A percentile compares a stretch with the other conserved stretches of the same genome.
Conservation (phyloP, 345 rosid species). For the Populus davidiana region DNA sequence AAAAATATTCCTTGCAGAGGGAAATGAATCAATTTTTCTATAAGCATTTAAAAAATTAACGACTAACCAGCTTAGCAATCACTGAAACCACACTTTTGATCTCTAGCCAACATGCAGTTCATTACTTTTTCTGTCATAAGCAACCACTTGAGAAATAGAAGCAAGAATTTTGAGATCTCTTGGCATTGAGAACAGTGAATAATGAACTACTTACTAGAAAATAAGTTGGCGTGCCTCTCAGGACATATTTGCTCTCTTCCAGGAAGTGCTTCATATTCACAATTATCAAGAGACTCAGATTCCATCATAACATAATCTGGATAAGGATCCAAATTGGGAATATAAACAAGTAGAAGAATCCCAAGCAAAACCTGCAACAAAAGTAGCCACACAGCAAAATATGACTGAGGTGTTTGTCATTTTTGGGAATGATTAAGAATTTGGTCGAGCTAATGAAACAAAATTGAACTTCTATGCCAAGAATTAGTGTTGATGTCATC, state of each 20-base stretch:
- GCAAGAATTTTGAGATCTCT: not conserved
- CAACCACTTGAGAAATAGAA: not conserved
- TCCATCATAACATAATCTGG: constrained; percentile 23
- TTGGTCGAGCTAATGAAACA: not conserved
- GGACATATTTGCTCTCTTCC: constrained; percentile 31
- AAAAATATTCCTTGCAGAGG: constrained; percentile 31
- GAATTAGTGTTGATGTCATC: not conserved
- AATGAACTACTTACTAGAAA: constrained; percentile 21
- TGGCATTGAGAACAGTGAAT: not conserved
- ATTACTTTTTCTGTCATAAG: not conserved
- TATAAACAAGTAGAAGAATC: constrained; percentile 22
- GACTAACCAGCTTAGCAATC: not conserved
- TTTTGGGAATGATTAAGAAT: not conserved
- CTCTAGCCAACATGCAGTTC: not conserved
- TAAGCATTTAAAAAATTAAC: not conserved
- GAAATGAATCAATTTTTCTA: not conserved
- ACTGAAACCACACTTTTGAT: not conserved
- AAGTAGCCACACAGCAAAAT: not conserved
- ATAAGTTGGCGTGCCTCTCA: constrained; percentile 27
- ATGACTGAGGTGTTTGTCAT: not conserved
- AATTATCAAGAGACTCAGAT: constrained; percentile 16
- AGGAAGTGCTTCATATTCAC: constrained; percentile 30
- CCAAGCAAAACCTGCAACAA: constrained; percentile 25
- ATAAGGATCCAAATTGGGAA: constrained; percentile 32
- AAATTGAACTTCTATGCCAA: not conserved